Evolutionary conservation across 148 eudicot genomes (phyloP).

Genomic region (Pouteria glomerata): DNA sequence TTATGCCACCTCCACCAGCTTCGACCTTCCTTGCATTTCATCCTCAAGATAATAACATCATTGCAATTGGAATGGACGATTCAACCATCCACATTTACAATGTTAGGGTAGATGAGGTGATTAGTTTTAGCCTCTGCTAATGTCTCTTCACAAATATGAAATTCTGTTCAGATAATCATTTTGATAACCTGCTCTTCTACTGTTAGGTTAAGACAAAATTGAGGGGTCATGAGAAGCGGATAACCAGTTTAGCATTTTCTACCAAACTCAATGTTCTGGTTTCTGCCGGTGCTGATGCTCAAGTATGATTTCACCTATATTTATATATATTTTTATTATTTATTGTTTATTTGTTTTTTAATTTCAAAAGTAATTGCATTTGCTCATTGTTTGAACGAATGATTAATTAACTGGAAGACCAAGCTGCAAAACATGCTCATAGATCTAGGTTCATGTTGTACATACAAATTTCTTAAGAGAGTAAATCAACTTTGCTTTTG

Average conservation of each 20-base stretch:
- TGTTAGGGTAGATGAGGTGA: slow-evolving; percentile 83
- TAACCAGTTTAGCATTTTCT: slow-evolving; percentile 69
- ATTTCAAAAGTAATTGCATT: background rate
- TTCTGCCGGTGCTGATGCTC: slow-evolving; percentile 81
- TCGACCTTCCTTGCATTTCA: slow-evolving; percentile 79
- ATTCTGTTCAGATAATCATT: background rate
- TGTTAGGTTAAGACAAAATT: slow-evolving; percentile 62
- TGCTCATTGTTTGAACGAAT: background rate
- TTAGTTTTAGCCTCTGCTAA: background rate
- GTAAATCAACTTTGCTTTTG: slow-evolving; percentile 66
- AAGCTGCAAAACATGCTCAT: background rate
- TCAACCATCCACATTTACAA: slow-evolving; percentile 80
- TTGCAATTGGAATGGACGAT: slow-evolving; percentile 89
- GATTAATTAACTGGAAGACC: background rate
- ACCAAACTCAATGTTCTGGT: slow-evolving; percentile 51
- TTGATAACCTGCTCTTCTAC: background rate
- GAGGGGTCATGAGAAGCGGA: slow-evolving; percentile 66
- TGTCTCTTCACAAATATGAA: background rate
- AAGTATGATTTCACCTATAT: slow-evolving; percentile 29
- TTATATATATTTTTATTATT: background rate
- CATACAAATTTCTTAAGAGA: too few relatives aligned
- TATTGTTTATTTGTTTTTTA: background rate
- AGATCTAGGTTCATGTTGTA: too few relatives aligned
- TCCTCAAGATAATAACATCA: slow-evolving; percentile 81
- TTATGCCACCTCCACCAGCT: slow-evolving; percentile 81